Evolutionary conservation across 2,329 filamentous ascomycete species (phyloP).

Genomic region (Xylaria sp.): DNA sequence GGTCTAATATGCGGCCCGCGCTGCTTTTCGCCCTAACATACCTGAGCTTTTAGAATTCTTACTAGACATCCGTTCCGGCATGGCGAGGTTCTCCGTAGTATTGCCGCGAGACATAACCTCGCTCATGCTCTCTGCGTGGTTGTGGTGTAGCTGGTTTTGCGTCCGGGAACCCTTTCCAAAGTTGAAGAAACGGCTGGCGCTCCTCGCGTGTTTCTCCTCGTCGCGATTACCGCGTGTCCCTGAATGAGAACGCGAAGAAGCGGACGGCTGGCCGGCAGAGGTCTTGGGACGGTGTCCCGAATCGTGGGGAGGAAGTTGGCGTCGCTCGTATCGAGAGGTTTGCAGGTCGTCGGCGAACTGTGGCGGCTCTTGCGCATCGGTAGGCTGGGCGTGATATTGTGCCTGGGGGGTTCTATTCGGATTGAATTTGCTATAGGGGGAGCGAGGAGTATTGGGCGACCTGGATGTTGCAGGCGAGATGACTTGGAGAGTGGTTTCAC

Average conservation of each 20-base stretch:
- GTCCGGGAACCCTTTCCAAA: conserved; percentile 35
- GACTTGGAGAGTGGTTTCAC: conserved; percentile 32
- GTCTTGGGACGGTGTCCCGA: conserved; percentile 23
- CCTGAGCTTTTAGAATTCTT: conserved; percentile 38
- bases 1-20: conserved; percentile 7
- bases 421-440: conserved; percentile 38
- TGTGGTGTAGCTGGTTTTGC: conserved; percentile 30
- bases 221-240: conserved; percentile 20
- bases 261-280: conserved; percentile 26
- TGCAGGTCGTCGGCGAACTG: conserved; percentile 33
- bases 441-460: conserved; percentile 38
- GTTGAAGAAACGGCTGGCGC: conserved; percentile 38
- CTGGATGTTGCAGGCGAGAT: conserved; percentile 33
- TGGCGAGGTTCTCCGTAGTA: conserved; percentile 31
- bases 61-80: conserved; percentile 34
- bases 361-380: conserved; percentile 19
- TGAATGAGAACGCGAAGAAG: conserved; percentile 21
- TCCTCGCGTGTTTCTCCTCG: conserved; percentile 38
- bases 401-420: conserved; percentile 30
- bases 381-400: conserved; percentile 14
- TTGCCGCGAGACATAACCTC: conserved; percentile 37
- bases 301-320: conserved; percentile 22
- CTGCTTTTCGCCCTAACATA: conserved; percentile 27
- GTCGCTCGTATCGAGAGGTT: conserved; percentile 24
- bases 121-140: conserved; percentile 26